Conservation (phyloP, 129 eudicot species). For the Cynara cardunculus region DNA sequence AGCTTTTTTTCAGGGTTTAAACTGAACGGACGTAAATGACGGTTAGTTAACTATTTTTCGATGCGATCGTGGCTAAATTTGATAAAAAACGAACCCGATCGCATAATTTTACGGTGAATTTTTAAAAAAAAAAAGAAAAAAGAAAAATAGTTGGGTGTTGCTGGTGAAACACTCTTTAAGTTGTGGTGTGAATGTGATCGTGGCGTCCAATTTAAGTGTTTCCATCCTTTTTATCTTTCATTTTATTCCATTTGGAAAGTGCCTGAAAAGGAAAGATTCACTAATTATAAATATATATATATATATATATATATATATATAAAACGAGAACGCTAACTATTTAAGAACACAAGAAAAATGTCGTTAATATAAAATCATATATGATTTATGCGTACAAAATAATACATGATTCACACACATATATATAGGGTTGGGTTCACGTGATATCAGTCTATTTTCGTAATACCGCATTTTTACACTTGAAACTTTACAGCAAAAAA, state of each 20-base stretch:
- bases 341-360: no score
- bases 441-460: no score
- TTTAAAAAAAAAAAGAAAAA: no score
- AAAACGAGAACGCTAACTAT: neutral
- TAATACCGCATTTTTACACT: no score
- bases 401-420: no score
- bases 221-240: slow-evolving; percentile 3
- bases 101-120: neutral
- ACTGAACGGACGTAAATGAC: neutral
- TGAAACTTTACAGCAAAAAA: no score
- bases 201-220: slow-evolving; percentile 40
- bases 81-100: neutral
- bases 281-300: neutral
- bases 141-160: neutral
- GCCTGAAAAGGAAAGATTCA: slow-evolving; percentile 36
- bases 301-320: slow-evolving; percentile 1
- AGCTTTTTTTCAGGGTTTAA: no score
- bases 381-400: no score
- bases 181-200: slow-evolving; percentile 10
- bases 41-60: neutral
- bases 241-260: slow-evolving; percentile 12
- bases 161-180: slow-evolving; percentile 36
- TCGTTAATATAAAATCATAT: no score
- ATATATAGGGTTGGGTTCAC: no score
- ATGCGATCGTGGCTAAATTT: neutral